Evolutionary conservation across 192 early-diverging fungal genomes (phyloP), one percentile per base, ranked within the genome.

Genomic region (Mortierella claussenii): DNA sequence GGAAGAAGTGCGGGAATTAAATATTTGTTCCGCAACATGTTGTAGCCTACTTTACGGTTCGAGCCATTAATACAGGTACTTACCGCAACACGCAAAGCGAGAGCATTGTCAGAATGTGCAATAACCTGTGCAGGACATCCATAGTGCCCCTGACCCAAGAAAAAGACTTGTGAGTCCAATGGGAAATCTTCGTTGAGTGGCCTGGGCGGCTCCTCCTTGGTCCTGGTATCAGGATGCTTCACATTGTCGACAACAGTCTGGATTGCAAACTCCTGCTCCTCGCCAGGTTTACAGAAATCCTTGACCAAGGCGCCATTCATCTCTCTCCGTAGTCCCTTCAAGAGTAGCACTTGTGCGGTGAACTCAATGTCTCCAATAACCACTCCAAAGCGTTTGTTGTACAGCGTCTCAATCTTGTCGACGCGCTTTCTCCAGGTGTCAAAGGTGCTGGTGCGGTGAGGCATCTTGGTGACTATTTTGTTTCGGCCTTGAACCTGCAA

Each of bases 141-240:
- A 61, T 95, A 97, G 46, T 88, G 82, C 4, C 79, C 73, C 46
- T 75, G 70, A 11, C 92, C 93, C 53, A 98, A 74, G 76, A 96
- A 96, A 71, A 97, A 96, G 3, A 95, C 89, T 18, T 83, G 81
- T 3, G 87, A 87, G 2, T 69, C 66, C 12, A 90, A 13, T 11
- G 93, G 94, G 59, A 92, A 95, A 53, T 94, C 93, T n/a, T 83
- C 82, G 1, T 81, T 80, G 0, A 96, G 62, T 2, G 90, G 83
- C 18, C 82, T 64, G 15, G 96, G 83, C 20, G 90, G 85, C 47
- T 86, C 83, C 70, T 97, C 94, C 40, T 85, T 69, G 33, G 85
- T 89, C 34, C 96, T 87, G 21, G 93, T 82, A 75, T 96, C 92
- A 12, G 90, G 88, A 58, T 83, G 80, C 47, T 80, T 81, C 4